Evolutionary conservation across 805 yeast genomes (phyloP).

Genomic region (Metschnikowia continentalis): DNA sequence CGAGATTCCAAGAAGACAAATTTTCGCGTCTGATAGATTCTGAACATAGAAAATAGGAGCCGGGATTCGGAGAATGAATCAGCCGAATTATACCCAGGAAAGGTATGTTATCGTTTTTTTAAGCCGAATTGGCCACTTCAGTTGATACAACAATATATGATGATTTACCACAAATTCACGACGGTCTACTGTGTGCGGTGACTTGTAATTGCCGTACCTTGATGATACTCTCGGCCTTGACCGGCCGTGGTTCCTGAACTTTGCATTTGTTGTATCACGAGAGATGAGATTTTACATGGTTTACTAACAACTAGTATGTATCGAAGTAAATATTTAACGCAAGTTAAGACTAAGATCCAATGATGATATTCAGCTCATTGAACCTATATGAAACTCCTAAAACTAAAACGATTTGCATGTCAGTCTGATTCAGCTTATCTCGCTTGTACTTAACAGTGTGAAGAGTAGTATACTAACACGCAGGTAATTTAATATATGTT

Average conservation of each 20-base stretch:
- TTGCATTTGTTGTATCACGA: not conserved
- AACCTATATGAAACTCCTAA: slow-evolving; percentile 24
- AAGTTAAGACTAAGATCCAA: not conserved
- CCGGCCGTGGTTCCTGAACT: slow-evolving; percentile 50
- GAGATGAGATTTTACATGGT: not conserved
- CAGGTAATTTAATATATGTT: not conserved
- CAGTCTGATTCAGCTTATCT: slow-evolving; percentile 30
- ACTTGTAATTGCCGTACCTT: slow-evolving; percentile 42
- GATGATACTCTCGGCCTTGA: slow-evolving; percentile 47
- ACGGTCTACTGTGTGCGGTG: slow-evolving; percentile 49
- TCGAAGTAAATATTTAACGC: not conserved
- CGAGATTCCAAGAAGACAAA: slow-evolving; percentile 65
- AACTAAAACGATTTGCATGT: slow-evolving; percentile 38
- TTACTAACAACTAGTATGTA: slow-evolving; percentile 7
- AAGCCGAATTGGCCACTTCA: too few relatives aligned
- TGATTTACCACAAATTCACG: slow-evolving; percentile 48
- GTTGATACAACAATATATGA: slow-evolving; percentile 30
- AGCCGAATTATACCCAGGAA: slow-evolving; percentile 5
- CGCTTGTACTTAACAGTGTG: not conserved
- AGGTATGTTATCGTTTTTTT: slow-evolving; percentile 14
- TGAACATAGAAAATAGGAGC: slow-evolving; percentile 20
- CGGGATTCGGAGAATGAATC: slow-evolving; percentile 17
- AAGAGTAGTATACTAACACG: slow-evolving; percentile 1
- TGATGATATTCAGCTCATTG: slow-evolving; percentile 16
- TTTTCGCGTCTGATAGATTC: slow-evolving; percentile 45